Conservation (phyloP, 1,284 basidiomycete species). For the Macrocystidia cucumis region DNA sequence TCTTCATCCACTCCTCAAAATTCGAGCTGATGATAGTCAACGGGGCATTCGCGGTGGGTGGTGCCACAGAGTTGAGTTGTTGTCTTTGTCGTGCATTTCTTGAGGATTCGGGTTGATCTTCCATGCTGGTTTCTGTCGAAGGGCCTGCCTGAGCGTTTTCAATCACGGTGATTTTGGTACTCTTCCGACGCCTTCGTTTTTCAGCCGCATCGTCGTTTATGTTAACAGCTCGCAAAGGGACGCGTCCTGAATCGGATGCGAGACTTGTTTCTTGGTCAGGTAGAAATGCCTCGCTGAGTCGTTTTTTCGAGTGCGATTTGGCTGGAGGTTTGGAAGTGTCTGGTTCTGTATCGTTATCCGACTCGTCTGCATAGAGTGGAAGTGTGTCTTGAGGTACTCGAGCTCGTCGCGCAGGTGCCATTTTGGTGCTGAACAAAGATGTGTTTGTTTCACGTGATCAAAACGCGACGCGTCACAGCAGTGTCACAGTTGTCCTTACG, state of each 20-base stretch:
- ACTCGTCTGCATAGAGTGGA: constrained; percentile 27
- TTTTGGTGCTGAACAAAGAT: constrained; percentile 27
- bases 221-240: constrained; percentile 49
- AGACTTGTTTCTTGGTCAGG: constrained; percentile 44
- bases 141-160: constrained; percentile 49
- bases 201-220: constrained; percentile 78
- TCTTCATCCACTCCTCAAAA: constrained; percentile 99
- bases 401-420: constrained; percentile 26
- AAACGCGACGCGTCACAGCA: constrained; percentile 21
- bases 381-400: constrained; percentile 20
- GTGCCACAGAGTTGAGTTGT: constrained; percentile 52
- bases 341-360: constrained; percentile 35
- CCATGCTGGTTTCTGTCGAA: constrained; percentile 31
- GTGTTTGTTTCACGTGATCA: constrained; percentile 21
- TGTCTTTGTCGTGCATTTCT: constrained; percentile 48
- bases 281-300: constrained; percentile 48
- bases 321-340: constrained; percentile 39
- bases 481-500: constrained; percentile 7
- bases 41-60: constrained; percentile 54
- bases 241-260: constrained; percentile 36
- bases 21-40: constrained; percentile 83
- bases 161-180: constrained; percentile 46
- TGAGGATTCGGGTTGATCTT: constrained; percentile 32
- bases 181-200: constrained; percentile 69
- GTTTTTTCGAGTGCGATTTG: constrained; percentile 41